phyloP scores from a whole-genome alignment of 1,139 yeast genomes.

The Kodamaea alishanica region DNA sequence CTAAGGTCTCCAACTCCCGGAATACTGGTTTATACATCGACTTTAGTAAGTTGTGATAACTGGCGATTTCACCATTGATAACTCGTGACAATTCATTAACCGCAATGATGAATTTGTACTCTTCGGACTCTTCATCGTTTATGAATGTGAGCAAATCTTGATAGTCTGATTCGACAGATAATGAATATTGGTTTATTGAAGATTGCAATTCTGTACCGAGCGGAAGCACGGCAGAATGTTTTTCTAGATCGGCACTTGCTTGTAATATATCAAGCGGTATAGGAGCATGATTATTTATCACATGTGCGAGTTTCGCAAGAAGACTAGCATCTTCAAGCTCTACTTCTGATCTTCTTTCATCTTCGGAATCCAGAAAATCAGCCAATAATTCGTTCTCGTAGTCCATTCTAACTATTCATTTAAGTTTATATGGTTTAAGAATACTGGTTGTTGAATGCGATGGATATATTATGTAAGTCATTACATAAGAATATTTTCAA shows the following conservation, averaged over 20 bases:
- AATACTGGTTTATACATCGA: conserved; percentile 58
- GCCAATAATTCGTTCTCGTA: conserved; percentile 8
- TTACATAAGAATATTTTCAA: too few species aligned
- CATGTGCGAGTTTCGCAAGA: neutral
- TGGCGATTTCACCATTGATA: conserved; percentile 52
- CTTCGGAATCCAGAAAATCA: conserved; percentile 6
- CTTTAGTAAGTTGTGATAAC: conserved; percentile 50
- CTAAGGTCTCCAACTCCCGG: conserved; percentile 65
- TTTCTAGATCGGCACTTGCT: conserved; percentile 15
- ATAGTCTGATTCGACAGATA: conserved; percentile 29
- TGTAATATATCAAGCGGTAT: conserved; percentile 1
- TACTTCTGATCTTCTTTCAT: neutral
- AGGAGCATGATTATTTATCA: conserved; percentile 8
- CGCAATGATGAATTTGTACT: conserved; percentile 48
- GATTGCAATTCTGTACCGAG: conserved; percentile 25
- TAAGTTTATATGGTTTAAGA: neutral
- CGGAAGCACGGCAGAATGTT: conserved; percentile 23
- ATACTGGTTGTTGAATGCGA: neutral
- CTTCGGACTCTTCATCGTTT: conserved; percentile 33
- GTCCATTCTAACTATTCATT: neutral
- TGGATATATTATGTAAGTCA: neutral
- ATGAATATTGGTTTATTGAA: conserved; percentile 22
- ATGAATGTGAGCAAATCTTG: conserved; percentile 32
- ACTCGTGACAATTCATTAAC: conserved; percentile 57
- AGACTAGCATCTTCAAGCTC: conserved; percentile 6